These are phyloP conservation scores for Penicillium simplicissimum DNA, from an alignment of 495 filamentous ascomycete genomes.

Conservation along the genomic window DNA sequence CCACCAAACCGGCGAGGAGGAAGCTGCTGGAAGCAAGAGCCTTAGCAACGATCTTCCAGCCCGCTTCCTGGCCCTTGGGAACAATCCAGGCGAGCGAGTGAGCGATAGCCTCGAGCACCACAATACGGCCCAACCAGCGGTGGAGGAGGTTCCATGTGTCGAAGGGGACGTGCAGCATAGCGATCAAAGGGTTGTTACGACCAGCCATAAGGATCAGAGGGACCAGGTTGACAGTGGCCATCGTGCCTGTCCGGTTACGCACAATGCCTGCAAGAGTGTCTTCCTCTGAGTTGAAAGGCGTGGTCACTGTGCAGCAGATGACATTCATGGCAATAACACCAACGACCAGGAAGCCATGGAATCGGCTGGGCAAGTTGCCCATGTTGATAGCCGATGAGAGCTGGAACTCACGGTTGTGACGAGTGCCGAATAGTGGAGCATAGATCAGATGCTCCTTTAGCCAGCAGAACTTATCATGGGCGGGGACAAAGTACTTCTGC, in stretches of 20 bases:
- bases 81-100: constrained; percentile 67
- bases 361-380: constrained; percentile 80
- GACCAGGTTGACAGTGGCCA: constrained; percentile 79
- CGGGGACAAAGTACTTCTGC: constrained; percentile 61
- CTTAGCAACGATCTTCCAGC: constrained; percentile 60
- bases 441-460: constrained; percentile 81
- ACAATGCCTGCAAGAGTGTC: constrained; percentile 53
- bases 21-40: constrained; percentile 55
- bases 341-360: constrained; percentile 72
- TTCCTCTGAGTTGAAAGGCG: constrained; percentile 53
- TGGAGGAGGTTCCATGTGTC: constrained; percentile 81
- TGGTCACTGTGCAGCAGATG: constrained; percentile 70
- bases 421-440: constrained; percentile 76
- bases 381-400: constrained; percentile 77
- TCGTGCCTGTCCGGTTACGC: constrained; percentile 72
- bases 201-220: constrained; percentile 68
- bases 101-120: constrained; percentile 62
- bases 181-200: constrained; percentile 69
- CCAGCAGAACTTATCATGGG: constrained; percentile 52
- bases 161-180: constrained; percentile 65
- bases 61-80: constrained; percentile 63
- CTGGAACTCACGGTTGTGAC: constrained; percentile 85
- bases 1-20: constrained; percentile 55
- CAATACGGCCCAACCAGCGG: constrained; percentile 76
- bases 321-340: constrained; percentile 77